These are phyloP conservation scores for Lactarius trivialis DNA, from an alignment of 768 basidiomycete genomes.

Conservation along the genomic window DNA sequence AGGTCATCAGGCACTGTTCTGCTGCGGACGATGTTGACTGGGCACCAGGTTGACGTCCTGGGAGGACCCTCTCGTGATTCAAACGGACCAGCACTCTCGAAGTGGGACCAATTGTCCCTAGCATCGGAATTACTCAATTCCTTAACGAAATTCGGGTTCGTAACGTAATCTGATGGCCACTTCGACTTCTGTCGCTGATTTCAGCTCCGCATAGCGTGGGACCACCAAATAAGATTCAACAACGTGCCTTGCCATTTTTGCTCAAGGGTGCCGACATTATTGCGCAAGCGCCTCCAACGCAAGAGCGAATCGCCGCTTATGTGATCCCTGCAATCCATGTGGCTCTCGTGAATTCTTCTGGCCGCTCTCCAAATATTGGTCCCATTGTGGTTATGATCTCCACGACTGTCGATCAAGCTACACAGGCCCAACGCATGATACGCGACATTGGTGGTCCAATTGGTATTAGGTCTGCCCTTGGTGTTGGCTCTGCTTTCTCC, in stretches of 20 bases:
- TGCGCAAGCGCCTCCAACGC: slow-evolving; percentile 96
- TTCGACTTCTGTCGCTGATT: slow-evolving; percentile 7
- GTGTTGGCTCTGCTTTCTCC: slow-evolving; percentile 68
- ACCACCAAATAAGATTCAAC: slow-evolving; percentile 98
- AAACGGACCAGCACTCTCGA: slow-evolving; percentile 72
- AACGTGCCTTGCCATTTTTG: slow-evolving; percentile 92
- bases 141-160: slow-evolving; percentile 89
- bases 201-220: slow-evolving; percentile 57
- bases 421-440: slow-evolving; percentile 93
- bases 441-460: slow-evolving; percentile 91
- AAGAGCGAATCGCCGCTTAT: slow-evolving; percentile 97
- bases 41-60: slow-evolving; percentile 46
- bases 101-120: slow-evolving; percentile 91
- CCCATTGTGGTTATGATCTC: slow-evolving; percentile 91
- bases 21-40: slow-evolving; percentile 7
- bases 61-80: slow-evolving; percentile 53
- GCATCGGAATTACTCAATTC: slow-evolving; percentile 84
- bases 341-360: slow-evolving; percentile 56
- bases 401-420: slow-evolving; percentile 97
- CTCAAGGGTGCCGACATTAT: slow-evolving; percentile 94
- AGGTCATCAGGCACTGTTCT: slow-evolving; percentile 30
- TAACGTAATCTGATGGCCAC: slow-evolving; percentile 30
- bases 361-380: slow-evolving; percentile 59
- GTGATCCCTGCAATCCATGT: slow-evolving; percentile 87
- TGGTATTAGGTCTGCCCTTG: slow-evolving; percentile 84